Evolutionary conservation across 345 rosid species (phyloP).

Genomic region (Noccaea bulbosa): DNA sequence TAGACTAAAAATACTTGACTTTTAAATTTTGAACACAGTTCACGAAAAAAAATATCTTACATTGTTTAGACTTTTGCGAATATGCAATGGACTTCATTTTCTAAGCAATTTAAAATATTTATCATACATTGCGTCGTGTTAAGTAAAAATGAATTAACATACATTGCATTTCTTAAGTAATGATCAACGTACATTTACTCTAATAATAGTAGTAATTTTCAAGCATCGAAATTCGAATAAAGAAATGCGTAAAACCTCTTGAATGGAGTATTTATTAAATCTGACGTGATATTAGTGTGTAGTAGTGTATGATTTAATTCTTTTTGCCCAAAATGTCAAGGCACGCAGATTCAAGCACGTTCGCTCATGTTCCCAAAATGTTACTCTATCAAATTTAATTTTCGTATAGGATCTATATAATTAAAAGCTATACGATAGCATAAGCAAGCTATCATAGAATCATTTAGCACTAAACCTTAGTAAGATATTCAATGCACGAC

Average conservation of each 20-base stretch:
- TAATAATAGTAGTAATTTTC: not conserved
- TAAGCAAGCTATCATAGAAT: slow-evolving; percentile 35
- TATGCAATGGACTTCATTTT: not conserved
- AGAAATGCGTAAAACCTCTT: slow-evolving; percentile 5
- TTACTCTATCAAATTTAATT: slow-evolving; percentile 36
- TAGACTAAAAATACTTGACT: slow-evolving; percentile 38
- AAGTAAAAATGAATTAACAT: slow-evolving; percentile 7
- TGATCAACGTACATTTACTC: not conserved
- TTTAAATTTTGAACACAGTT: slow-evolving; percentile 4
- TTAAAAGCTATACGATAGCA: slow-evolving; percentile 29
- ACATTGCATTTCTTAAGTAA: slow-evolving; percentile 15
- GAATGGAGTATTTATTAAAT: slow-evolving; percentile 27
- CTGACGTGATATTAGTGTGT: slow-evolving; percentile 33
- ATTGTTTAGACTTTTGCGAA: not conserved
- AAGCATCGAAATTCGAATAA: slow-evolving; percentile 6
- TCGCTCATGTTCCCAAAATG: slow-evolving; percentile 43
- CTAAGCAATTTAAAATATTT: not conserved
- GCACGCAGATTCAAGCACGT: slow-evolving; percentile 45
- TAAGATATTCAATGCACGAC: slow-evolving; percentile 42
- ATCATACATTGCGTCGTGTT: slow-evolving; percentile 8
- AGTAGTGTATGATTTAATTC: slow-evolving; percentile 20
- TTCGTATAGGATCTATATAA: slow-evolving; percentile 1
- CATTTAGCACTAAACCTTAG: slow-evolving; percentile 23
- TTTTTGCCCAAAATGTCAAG: slow-evolving; percentile 41
- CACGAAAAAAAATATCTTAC: not conserved